Conservation (phyloP, 1,139 yeast species). For the Pichia cactophila region DNA sequence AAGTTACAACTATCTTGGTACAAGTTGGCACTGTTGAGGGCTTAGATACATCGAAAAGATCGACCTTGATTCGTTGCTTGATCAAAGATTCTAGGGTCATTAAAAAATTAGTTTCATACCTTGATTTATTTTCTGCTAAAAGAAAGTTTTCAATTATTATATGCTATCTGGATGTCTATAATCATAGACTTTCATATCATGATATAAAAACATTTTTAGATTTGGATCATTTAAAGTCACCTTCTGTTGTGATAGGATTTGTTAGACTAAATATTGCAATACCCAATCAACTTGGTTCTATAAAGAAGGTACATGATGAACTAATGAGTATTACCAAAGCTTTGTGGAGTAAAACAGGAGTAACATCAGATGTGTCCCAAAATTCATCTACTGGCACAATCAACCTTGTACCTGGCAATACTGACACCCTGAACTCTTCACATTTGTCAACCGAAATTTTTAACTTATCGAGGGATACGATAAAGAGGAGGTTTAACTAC, state of each 20-base stretch:
- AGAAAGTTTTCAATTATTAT: conserved; percentile 18
- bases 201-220: conserved; percentile 6
- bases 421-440: background rate
- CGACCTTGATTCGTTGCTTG: conserved; percentile 18
- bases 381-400: background rate
- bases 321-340: conserved; percentile 5
- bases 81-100: conserved; percentile 33
- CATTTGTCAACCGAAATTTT: background rate
- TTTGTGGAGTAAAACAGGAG: conserved; percentile 5
- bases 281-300: background rate
- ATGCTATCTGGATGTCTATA: conserved; percentile 12
- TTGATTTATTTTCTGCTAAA: conserved; percentile 32
- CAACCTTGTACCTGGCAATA: background rate
- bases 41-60: conserved; percentile 26
- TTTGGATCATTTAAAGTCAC: background rate
- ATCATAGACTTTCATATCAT: background rate
- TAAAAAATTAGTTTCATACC: conserved; percentile 33
- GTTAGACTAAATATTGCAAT: background rate
- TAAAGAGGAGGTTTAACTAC: background rate
- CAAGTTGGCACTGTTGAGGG: conserved; percentile 37
- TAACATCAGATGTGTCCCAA: too few relatives aligned
- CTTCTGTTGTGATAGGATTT: conserved; percentile 10
- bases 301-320: conserved; percentile 3
- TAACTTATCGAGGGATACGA: background rate
- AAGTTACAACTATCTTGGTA: conserved; percentile 36